Base-by-base conservation (phyloP, 306 rosid genomes). In the Cucurbita maxima region DNA sequence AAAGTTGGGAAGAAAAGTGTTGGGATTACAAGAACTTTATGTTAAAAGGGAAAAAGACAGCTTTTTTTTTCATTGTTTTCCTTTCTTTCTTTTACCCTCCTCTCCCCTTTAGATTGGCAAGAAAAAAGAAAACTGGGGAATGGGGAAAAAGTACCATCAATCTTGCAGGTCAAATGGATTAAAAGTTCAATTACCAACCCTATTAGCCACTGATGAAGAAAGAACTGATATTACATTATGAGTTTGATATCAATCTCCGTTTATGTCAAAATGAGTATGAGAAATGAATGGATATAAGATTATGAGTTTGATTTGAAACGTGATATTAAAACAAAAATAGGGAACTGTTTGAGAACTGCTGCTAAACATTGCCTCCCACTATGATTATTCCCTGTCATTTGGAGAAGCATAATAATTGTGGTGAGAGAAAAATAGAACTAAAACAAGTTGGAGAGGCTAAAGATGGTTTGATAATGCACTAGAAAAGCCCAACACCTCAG, bases 1-100 rank as follows among this genome's bases (percentile, higher is more conserved):
- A 72, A 78, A 76, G 70, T 60, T 59, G 50, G 34, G 61, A 18
- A 44, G 60, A 34, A 66, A 77, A 50, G 75, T 71, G 75, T 68
- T 59, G 38, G 69, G 69, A 61, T 61, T 61, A 14, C 47, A 38
- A 38, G 41, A 41, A 63, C 71, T 63, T 63, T 63, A 63, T n/a
- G 50, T 63, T 63, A 41, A 63, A 62, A 50, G 19, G 58, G 58
- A 45, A 45, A 47, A 45, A 47, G 7, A 4, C 74, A 67, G 72
- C 72, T 20, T 45, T 64, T 45, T 64, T 66, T 44, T n/a, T 67
- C 40, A 18, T n/a, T 16, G 71, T 19, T 12, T 45, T 44, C 11
- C 40, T 12, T 69, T 25, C 3, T 12, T 22, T 48, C 37, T 1
- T 45, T 45, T 66, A 43, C 53, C 19, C 41, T 45, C 14, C 52